Evolutionary conservation across 108 stramenopile species (phyloP).

Genomic region (Nitzschia sp.): DNA sequence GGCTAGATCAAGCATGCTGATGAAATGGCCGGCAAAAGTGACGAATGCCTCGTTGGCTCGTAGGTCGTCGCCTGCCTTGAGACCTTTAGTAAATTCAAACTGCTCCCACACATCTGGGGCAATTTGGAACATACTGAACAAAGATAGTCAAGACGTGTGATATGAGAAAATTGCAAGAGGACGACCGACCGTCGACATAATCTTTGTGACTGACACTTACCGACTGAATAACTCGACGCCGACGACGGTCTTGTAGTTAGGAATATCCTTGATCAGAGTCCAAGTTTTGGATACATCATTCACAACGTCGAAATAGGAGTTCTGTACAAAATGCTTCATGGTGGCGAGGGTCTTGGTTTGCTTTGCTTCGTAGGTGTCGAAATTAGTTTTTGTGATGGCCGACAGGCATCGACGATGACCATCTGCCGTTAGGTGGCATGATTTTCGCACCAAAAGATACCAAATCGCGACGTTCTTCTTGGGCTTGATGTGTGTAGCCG

Average conservation of each 20-base stretch:
- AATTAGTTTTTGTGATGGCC: too few species aligned
- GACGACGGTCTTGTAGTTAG: background rate
- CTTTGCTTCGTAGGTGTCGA: too few species aligned
- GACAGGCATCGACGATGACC: too few species aligned
- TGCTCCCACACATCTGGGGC: conserved; percentile 9
- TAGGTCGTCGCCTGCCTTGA: background rate
- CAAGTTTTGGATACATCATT: conserved; percentile 10
- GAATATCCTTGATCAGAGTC: conserved; percentile 7
- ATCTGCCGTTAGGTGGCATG: too few species aligned
- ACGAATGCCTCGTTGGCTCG: conserved; percentile 6
- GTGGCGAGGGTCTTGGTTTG: too few species aligned
- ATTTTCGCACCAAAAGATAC: too few species aligned
- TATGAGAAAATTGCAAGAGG: background rate
- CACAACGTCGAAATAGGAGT: conserved; percentile 21
- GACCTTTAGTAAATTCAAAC: conserved; percentile 2
- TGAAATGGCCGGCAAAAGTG: conserved; percentile 13
- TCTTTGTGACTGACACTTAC: conserved; percentile 5
- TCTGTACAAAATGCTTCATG: conserved; percentile 13
- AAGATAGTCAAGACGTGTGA: background rate
- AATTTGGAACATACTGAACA: conserved; percentile 26
- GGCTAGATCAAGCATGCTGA: conserved; percentile 29
- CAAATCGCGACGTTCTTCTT: too few species aligned
- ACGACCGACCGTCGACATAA: too few species aligned
- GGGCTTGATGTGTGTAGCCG: too few species aligned
- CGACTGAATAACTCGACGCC: conserved; percentile 12